phyloP scores from a whole-genome alignment of 371 early-diverging fungal species.

The Ordospora pajunii region DNA sequence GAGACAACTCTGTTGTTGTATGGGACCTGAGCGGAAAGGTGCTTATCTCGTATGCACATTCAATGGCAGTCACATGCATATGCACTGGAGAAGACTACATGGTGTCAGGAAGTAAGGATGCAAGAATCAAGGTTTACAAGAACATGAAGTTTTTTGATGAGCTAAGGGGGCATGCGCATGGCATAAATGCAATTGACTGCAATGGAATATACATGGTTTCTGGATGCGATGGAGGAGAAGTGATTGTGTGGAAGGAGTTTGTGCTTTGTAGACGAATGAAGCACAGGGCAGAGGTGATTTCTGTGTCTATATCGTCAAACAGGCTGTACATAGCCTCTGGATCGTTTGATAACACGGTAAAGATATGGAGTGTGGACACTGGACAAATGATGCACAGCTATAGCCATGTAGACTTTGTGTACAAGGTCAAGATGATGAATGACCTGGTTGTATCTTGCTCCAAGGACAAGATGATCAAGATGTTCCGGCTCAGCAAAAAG shows the following conservation, averaged over 20 bases:
- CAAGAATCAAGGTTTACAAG: constrained; percentile 65
- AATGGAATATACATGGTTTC: constrained; percentile 63
- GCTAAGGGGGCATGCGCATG: constrained; percentile 70
- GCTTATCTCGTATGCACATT: constrained; percentile 68
- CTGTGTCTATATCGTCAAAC: constrained; percentile 77
- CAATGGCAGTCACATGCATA: constrained; percentile 66
- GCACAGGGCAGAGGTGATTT: constrained; percentile 92
- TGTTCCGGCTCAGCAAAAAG: constrained; percentile 69
- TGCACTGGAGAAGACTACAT: constrained; percentile 68
- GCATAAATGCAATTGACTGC: constrained; percentile 74
- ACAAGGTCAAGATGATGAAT: constrained; percentile 70
- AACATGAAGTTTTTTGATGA: constrained; percentile 63
- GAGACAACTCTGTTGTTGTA: constrained; percentile 81
- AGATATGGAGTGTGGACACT: constrained; percentile 74
- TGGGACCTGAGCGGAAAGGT: constrained; percentile 70
- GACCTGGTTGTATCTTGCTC: constrained; percentile 69
- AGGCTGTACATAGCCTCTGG: constrained; percentile 81
- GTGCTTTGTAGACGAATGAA: constrained; percentile 72
- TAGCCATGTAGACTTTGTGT: constrained; percentile 77
- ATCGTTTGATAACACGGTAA: constrained; percentile 87
- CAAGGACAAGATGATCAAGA: constrained; percentile 83
- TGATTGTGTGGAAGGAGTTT: constrained; percentile 68
- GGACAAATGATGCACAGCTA: constrained; percentile 72
- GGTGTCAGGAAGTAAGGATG: constrained; percentile 70
- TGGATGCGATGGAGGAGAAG: constrained; percentile 53